phyloP scores from a whole-genome alignment of 768 basidiomycete species.

The Tephrocybe sp. region DNA sequence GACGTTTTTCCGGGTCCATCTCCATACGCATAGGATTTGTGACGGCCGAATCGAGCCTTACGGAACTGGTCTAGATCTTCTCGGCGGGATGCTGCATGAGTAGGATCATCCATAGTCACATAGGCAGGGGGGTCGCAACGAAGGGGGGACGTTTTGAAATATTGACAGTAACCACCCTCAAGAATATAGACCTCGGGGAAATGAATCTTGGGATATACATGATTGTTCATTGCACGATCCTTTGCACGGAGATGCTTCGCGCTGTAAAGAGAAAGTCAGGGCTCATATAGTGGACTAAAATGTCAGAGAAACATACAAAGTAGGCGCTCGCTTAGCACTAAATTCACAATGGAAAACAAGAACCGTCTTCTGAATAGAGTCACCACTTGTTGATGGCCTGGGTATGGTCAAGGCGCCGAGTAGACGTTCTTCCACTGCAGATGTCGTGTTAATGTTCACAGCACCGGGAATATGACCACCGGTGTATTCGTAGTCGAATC shows the following conservation, averaged over 20 bases:
- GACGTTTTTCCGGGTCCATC: constrained; percentile 53
- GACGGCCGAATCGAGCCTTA: constrained; percentile 82
- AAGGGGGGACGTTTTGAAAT: constrained; percentile 65
- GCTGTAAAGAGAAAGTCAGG: constrained; percentile 36
- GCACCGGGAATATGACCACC: constrained; percentile 95
- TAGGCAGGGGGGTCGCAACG: constrained; percentile 85
- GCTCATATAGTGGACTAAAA: neutral
- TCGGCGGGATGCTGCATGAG: constrained; percentile 73
- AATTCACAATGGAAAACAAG: constrained; percentile 99
- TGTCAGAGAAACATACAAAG: constrained; percentile 65
- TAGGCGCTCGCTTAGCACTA: constrained; percentile 92
- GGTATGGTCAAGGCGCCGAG: constrained; percentile 63
- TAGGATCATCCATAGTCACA: constrained; percentile 94
- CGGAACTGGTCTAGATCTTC: constrained; percentile 93
- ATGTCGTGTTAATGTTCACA: constrained; percentile 84
- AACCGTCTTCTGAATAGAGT: constrained; percentile 72
- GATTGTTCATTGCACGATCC: constrained; percentile 87
- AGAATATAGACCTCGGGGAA: constrained; percentile 97
- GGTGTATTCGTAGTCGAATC: constrained; percentile 94
- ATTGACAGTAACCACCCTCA: constrained; percentile 93
- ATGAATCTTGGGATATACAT: constrained; percentile 87
- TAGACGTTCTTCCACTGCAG: constrained; percentile 78
- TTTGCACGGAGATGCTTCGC: constrained; percentile 92
- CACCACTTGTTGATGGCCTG: constrained; percentile 72
- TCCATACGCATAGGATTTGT: constrained; percentile 93